Conservation (phyloP, 2,329 filamentous ascomycete genomes). For the Nemania bipapillata region DNA sequence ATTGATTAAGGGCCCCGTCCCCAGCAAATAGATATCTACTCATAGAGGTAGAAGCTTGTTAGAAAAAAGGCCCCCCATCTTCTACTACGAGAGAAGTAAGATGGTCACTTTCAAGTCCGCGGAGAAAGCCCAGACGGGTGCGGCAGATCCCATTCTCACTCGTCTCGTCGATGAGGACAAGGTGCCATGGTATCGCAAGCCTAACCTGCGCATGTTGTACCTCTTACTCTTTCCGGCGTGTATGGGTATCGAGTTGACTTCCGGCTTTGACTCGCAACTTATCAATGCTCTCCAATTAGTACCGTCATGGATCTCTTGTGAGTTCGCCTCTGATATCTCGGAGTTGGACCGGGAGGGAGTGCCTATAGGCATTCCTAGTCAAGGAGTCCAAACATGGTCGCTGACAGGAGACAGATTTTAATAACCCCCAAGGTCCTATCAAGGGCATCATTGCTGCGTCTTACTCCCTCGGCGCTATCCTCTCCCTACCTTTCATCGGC, state of each 20-base stretch:
- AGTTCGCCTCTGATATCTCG: constrained; percentile 32
- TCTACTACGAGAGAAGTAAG: constrained; percentile 19
- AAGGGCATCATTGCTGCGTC: constrained; percentile 68
- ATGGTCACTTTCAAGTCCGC: constrained; percentile 41
- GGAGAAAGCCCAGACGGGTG: constrained; percentile 40
- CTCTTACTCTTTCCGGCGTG: constrained; percentile 68
- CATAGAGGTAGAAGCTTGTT: neutral
- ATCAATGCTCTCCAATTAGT: constrained; percentile 59
- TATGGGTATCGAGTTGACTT: constrained; percentile 68
- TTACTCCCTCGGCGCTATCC: constrained; percentile 69
- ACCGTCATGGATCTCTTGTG: constrained; percentile 52
- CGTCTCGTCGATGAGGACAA: constrained; percentile 55
- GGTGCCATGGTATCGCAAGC: constrained; percentile 67
- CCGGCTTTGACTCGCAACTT: constrained; percentile 60
- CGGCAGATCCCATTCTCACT: constrained; percentile 54
- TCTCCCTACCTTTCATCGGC: constrained; percentile 68
- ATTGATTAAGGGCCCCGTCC: neutral
- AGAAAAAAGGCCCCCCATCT: neutral
- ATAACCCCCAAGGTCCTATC: constrained; percentile 56
- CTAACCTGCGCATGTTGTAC: constrained; percentile 67
- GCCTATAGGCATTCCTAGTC: too few species aligned
- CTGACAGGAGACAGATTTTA: constrained; percentile 55
- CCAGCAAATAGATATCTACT: neutral
- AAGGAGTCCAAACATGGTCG: neutral
- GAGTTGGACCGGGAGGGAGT: neutral